Conservation (phyloP, 306 rosid genomes). For the Morella rubra region DNA sequence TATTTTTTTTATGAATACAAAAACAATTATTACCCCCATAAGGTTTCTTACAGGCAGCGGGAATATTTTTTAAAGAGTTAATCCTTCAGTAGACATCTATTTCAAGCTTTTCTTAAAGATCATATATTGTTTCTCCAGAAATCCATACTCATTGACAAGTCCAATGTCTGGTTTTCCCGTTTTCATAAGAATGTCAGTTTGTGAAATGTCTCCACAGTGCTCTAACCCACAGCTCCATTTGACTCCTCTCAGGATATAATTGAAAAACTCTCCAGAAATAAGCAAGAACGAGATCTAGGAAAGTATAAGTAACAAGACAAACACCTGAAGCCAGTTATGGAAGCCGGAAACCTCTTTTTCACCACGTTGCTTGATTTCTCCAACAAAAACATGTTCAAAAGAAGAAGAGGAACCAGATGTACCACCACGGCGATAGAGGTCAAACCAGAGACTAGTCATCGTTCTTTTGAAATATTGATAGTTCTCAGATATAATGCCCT, state of each 20-base stretch:
- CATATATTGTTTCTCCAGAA: not conserved
- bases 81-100: not conserved
- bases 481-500: constrained; percentile 55
- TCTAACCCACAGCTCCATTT: not conserved
- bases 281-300: not conserved
- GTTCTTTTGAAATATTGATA: constrained; percentile 67
- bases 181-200: not conserved
- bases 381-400: constrained; percentile 95
- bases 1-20: too few species aligned
- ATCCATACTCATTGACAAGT: not conserved
- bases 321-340: constrained; percentile 97
- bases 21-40: not conserved
- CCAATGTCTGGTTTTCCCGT: not conserved
- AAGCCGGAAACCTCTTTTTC: constrained; percentile 79
- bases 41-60: not conserved
- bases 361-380: constrained; percentile 71
- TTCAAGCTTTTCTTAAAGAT: not conserved
- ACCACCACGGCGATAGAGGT: constrained; percentile 88
- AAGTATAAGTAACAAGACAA: constrained; percentile 12
- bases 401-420: constrained; percentile 88
- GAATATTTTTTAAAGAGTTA: not conserved
- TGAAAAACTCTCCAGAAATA: not conserved
- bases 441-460: constrained; percentile 75
- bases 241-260: not conserved
- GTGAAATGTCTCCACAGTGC: not conserved